These are phyloP conservation scores for Xylaria sp. DNA, from an alignment of 2,329 filamentous ascomycete genomes.

Conservation along the genomic window DNA sequence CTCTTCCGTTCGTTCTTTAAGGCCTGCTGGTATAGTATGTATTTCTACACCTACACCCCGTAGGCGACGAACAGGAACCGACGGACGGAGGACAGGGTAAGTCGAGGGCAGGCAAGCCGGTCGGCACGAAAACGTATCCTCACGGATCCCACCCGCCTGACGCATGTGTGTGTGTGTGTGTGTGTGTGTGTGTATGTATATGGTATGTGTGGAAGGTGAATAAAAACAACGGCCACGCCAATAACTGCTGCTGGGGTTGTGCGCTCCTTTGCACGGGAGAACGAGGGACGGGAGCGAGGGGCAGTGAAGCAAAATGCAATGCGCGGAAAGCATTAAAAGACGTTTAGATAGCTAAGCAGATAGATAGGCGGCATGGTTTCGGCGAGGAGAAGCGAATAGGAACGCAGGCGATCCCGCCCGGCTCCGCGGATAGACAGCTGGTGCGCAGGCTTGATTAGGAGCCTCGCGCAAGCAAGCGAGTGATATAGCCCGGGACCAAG, in stretches of 20 bases:
- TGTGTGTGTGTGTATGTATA: no score
- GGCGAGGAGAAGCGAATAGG: neutral
- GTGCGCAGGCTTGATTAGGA: neutral
- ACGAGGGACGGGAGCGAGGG: no score
- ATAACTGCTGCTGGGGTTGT: neutral
- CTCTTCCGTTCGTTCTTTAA: no score
- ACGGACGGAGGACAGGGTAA: neutral
- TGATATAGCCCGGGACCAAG: neutral
- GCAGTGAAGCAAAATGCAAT: neutral
- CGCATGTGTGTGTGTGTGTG: no score
- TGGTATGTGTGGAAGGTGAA: neutral
- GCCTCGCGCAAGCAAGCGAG: no score
- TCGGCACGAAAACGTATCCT: constrained; percentile 18
- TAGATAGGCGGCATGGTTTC: neutral
- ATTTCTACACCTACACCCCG: no score
- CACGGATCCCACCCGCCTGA: constrained; percentile 17
- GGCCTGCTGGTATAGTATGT: no score
- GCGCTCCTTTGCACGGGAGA: no score
- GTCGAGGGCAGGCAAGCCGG: neutral
- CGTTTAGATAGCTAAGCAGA: no score
- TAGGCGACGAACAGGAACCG: no score
- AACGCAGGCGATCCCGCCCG: neutral
- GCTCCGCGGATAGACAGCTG: neutral
- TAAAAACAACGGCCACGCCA: neutral
- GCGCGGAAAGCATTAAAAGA: neutral